phyloP scores from a whole-genome alignment of 345 rosid species.

The Eucalyptus paniculata region DNA sequence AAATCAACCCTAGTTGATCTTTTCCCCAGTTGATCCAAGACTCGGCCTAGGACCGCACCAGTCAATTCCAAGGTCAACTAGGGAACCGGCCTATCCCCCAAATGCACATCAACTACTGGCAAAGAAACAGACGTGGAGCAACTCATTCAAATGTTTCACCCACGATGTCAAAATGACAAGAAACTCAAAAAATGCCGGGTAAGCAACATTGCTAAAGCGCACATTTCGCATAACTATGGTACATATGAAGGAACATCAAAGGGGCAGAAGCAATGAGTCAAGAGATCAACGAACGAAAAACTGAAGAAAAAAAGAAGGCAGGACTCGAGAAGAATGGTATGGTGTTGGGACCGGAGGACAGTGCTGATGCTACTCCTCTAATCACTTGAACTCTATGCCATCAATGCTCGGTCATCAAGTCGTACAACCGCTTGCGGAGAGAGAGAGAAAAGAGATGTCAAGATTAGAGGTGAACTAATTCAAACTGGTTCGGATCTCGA shows the following conservation, averaged over 20 bases:
- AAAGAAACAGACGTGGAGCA: background rate
- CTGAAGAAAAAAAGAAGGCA: background rate
- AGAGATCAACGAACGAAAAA: background rate
- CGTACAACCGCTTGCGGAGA: accelerated
- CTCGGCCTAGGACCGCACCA: background rate
- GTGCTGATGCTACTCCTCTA: background rate
- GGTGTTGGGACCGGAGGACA: background rate
- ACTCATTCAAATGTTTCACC: background rate
- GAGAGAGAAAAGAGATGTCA: background rate
- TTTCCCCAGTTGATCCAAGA: background rate
- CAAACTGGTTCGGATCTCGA: accelerated
- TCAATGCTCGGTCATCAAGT: background rate
- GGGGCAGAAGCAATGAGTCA: background rate
- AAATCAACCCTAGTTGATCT: background rate
- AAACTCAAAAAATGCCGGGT: background rate
- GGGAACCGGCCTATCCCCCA: background rate
- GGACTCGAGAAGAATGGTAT: background rate
- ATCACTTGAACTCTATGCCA: background rate
- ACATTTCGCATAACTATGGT: background rate
- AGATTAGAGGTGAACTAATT: background rate
- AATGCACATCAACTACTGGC: background rate
- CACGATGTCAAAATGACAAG: background rate
- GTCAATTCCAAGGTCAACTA: background rate
- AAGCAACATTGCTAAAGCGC: background rate
- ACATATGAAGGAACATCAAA: background rate